Base-by-base conservation (phyloP, 148 eudicot genomes). In the Pharnaceum exiguum region DNA sequence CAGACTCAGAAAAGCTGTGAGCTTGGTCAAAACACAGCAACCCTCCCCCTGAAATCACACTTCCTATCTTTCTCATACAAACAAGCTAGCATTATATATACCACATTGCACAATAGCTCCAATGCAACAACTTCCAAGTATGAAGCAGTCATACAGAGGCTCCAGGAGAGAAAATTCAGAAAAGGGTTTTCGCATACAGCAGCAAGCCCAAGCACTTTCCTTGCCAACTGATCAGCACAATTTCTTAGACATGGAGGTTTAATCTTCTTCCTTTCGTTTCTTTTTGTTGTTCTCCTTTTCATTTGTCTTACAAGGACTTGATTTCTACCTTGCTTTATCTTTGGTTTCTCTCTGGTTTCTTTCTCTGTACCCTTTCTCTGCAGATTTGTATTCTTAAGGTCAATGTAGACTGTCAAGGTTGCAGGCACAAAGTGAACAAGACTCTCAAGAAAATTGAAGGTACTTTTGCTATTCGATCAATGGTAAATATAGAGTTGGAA, bases 391-490 rank as follows among this genome's bases (percentile, higher is more conserved):
- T 77, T 60, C 75, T 83, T 12, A 79, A 79, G 49, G 73, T 78
- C 60, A 37, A 78, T 25, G 53, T 78, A 38, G 61, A 84, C 12
- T 84, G 90, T 60, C 57, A 66, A 16, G 90, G 90, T 2, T 81
- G 90, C 52, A 57, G 44, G 57, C 60, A 33, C 9, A 80, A 71
- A 59, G 85, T 80, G 51, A 67, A 80, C 79, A 84, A 84, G 50
- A 62, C 74, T 19, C 79, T 84, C 0, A 58, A 48, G 12, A 84
- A 62, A 74, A 78, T 84, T 60, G 78, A 80, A 71, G 90, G 90
- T 80, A 60, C 15, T n/a, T 26, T 39, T n/a, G n/a, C n/a, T n/a
- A n/a, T n/a, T n/a, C n/a, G n/a, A n/a, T n/a, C n/a, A n/a, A n/a
- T n/a, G n/a, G n/a, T n/a, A n/a, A n/a, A n/a, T n/a, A n/a, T n/a